Conservation (phyloP, 768 basidiomycete genomes). For the Macrolepiota dolichaula region DNA sequence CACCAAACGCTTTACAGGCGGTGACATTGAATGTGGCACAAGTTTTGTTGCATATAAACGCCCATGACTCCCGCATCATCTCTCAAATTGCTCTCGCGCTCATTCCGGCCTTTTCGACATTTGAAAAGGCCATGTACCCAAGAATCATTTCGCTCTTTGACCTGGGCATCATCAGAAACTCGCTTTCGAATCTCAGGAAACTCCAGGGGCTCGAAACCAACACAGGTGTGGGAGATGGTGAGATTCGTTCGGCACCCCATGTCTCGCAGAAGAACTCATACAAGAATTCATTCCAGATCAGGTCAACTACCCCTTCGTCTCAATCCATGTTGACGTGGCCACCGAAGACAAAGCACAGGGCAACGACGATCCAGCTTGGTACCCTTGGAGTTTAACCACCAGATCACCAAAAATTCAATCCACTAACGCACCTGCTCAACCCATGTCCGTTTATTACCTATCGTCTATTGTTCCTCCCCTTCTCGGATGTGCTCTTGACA, state of each 20-base stretch:
- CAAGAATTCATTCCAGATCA: slow-evolving; percentile 10
- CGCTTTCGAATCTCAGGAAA: slow-evolving; percentile 44
- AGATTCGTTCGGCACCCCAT: not conserved
- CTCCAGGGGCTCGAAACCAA: slow-evolving; percentile 26
- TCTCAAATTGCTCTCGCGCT: slow-evolving; percentile 64
- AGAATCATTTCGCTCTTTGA: slow-evolving; percentile 71
- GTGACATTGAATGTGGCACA: slow-evolving; percentile 69
- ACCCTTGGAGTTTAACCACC: slow-evolving; percentile 10
- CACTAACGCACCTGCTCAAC: slow-evolving; percentile 55
- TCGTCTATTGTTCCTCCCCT: slow-evolving; percentile 63
- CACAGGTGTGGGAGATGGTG: slow-evolving; percentile 10
- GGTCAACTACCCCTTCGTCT: slow-evolving; percentile 39
- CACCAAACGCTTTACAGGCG: slow-evolving; percentile 75
- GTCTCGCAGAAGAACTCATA: not conserved
- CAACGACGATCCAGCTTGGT: not conserved
- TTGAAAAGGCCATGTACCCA: slow-evolving; percentile 57
- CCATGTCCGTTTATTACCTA: slow-evolving; percentile 51
- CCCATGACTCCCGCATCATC: slow-evolving; percentile 45
- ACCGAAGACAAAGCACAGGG: slow-evolving; percentile 20
- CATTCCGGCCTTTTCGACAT: slow-evolving; percentile 73
- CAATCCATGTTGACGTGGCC: slow-evolving; percentile 60
- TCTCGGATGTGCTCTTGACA: slow-evolving; percentile 49
- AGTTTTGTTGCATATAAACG: slow-evolving; percentile 55
- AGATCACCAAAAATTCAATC: slow-evolving; percentile 34
- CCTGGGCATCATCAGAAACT: slow-evolving; percentile 49